A percentile compares a stretch with the other conserved stretches of the same genome.
Evolutionary conservation across 192 early-diverging fungal genomes (phyloP).

Genomic region (Podila clonocystis): DNA sequence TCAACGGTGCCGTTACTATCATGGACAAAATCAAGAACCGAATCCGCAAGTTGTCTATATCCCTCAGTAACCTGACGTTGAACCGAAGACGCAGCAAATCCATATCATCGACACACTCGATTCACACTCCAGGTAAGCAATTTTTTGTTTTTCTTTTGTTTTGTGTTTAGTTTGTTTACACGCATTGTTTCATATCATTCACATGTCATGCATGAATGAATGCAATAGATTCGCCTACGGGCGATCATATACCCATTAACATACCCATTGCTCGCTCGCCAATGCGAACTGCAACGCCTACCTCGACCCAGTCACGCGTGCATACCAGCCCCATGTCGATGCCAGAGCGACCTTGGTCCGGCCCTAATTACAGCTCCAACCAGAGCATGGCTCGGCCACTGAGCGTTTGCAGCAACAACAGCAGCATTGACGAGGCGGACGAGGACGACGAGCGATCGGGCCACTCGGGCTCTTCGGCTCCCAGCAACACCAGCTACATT

Average conservation of each 20-base stretch:
- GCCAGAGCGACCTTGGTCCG: slow-evolving; percentile 32
- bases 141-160: not conserved
- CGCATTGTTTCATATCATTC: not conserved
- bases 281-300: too few species aligned
- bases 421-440: slow-evolving; percentile 40
- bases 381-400: too few species aligned
- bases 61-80: slow-evolving; percentile 49
- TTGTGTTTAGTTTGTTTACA: too few species aligned
- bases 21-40: slow-evolving; percentile 64
- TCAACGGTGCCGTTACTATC: slow-evolving; percentile 71
- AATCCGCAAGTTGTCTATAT: slow-evolving; percentile 55
- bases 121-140: slow-evolving; percentile 23
- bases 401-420: slow-evolving; percentile 39
- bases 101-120: slow-evolving; percentile 15
- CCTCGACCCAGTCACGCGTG: too few species aligned
- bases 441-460: slow-evolving; percentile 19
- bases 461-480: slow-evolving; percentile 19
- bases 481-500: slow-evolving; percentile 14
- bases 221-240: too few species aligned
- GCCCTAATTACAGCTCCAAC: slow-evolving; percentile 10
- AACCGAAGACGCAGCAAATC: slow-evolving; percentile 43
- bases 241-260: too few species aligned
- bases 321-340: slow-evolving; percentile 3
- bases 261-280: too few species aligned
- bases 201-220: too few species aligned